Percentiles rank a stretch among this genome's conserved stretches.
phyloP scores from a whole-genome alignment of 2,329 filamentous ascomycete genomes.

The Tolypocladium amazonense region DNA sequence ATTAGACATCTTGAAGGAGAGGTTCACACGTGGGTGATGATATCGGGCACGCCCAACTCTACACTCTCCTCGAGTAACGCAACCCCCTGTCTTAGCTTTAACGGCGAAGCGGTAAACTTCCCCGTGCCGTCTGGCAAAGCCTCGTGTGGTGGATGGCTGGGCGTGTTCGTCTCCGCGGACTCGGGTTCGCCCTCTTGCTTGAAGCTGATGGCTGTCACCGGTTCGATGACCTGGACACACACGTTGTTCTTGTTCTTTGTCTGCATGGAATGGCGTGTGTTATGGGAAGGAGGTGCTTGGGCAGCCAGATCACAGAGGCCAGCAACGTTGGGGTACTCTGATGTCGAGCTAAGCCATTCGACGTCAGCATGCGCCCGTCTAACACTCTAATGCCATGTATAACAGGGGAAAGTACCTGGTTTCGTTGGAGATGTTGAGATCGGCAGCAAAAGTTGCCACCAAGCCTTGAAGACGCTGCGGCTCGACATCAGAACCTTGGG shows the following conservation, averaged over 20 bases:
- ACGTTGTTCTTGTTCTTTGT: neutral
- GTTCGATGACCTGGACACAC: neutral
- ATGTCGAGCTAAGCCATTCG: neutral
- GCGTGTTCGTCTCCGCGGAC: neutral
- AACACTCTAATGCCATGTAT: neutral
- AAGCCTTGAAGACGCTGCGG: neutral
- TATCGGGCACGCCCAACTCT: conserved; percentile 32
- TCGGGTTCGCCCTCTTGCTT: neutral
- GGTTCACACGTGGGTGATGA: conserved; percentile 23
- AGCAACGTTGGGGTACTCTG: neutral
- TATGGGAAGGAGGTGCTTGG: neutral
- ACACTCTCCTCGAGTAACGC: conserved; percentile 47
- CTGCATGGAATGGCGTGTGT: neutral
- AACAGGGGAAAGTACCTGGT: neutral
- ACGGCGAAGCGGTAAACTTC: conserved; percentile 13
- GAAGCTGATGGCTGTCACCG: neutral
- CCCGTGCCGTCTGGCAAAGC: neutral
- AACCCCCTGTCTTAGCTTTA: conserved; percentile 40
- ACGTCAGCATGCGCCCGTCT: neutral
- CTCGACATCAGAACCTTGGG: conserved; percentile 1
- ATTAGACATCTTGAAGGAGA: neutral
- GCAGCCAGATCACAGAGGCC: neutral
- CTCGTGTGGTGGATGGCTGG: neutral
- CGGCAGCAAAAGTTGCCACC: neutral
- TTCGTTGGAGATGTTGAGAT: neutral